Evolutionary conservation across 345 rosid species (phyloP).

Genomic region (Triadica sebifera): DNA sequence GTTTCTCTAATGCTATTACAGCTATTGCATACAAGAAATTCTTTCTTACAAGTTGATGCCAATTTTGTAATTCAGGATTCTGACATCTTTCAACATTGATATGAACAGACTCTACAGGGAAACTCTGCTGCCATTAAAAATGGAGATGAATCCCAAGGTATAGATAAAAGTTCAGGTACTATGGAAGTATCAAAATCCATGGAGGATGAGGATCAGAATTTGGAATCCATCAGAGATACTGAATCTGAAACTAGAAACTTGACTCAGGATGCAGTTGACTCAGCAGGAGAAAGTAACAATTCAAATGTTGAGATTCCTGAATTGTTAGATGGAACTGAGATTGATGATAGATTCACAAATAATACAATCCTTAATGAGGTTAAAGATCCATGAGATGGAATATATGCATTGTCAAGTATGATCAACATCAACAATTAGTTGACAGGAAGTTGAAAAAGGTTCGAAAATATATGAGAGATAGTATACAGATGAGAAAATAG

Average conservation of each 20-base stretch:
- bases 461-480: background rate
- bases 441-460: no score
- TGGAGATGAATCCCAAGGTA: background rate
- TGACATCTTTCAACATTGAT: slow-evolving; percentile 18
- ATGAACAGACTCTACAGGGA: slow-evolving; percentile 22
- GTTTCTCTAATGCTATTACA: no score
- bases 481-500: background rate
- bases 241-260: slow-evolving; percentile 9
- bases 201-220: background rate
- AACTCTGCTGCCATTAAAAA: slow-evolving; percentile 1
- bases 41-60: background rate
- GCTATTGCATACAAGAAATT: no score
- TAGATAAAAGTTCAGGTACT: no score
- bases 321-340: background rate
- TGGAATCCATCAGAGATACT: slow-evolving; percentile 10
- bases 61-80: background rate
- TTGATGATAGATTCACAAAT: background rate
- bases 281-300: slow-evolving; percentile 7
- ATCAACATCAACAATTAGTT: no score
- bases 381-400: background rate
- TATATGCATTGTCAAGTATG: no score
- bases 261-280: slow-evolving; percentile 11
- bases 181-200: no score
- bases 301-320: background rate
- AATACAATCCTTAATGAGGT: background rate